Conservation (phyloP, 345 rosid species). For the Syzygium aromaticum region DNA sequence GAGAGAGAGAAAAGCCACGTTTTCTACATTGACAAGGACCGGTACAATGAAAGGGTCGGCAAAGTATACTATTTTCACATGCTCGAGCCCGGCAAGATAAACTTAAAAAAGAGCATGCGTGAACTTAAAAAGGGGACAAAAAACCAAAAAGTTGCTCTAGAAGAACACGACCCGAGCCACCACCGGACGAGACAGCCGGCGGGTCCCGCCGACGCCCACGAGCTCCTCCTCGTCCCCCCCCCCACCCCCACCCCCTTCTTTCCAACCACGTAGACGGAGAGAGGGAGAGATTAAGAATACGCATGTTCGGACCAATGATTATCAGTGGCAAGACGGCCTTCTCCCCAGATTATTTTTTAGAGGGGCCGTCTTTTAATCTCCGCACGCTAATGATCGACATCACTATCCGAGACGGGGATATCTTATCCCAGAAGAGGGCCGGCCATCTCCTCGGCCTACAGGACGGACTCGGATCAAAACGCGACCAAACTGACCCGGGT, state of each 20-base stretch:
- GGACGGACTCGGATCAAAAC: not conserved
- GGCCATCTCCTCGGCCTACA: fast-evolving
- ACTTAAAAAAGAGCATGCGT: not conserved
- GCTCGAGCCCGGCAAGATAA: not conserved
- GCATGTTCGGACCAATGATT: not conserved
- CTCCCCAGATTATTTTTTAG: not conserved
- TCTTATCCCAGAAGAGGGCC: fast-evolving
- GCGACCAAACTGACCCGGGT: not conserved
- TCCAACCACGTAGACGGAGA: not conserved
- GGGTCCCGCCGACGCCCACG: not conserved
- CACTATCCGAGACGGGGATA: not conserved
- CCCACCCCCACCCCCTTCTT: too few relatives aligned
- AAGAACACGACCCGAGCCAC: not conserved
- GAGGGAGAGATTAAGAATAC: not conserved
- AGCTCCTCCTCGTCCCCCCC: too few relatives aligned
- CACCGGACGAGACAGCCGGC: not conserved
- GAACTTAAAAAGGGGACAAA: not conserved
- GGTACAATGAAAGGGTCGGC: not conserved
- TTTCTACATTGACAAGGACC: not conserved
- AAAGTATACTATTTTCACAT: not conserved
- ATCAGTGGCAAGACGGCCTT: not conserved
- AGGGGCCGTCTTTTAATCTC: not conserved
- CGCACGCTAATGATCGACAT: fast-evolving
- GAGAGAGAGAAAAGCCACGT: not conserved
- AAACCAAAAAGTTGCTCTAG: not conserved